Conservation (phyloP, 2,329 filamentous ascomycete species). For the Chaetothyriales sp. region DNA sequence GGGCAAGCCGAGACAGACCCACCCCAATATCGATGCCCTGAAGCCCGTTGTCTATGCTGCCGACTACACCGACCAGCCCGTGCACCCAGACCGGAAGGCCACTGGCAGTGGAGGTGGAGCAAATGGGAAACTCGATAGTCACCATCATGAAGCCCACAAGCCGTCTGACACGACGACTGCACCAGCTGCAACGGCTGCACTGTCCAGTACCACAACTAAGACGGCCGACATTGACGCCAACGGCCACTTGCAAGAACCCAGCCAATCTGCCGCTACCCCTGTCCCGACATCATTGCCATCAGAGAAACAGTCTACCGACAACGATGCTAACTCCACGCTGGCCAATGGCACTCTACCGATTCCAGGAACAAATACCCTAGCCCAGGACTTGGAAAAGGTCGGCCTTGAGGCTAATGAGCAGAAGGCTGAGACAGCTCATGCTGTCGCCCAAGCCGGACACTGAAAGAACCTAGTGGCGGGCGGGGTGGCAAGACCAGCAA, state of each 20-base stretch:
- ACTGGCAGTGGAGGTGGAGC: not conserved
- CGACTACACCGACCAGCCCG: conserved; percentile 14
- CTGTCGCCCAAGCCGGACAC: conserved; percentile 14
- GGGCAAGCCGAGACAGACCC: conserved; percentile 12
- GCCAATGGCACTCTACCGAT: conserved; percentile 7
- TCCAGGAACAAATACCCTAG: conserved; percentile 12
- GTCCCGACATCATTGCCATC: conserved; percentile 5
- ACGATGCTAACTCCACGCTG: conserved; percentile 5
- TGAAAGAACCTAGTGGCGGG: not conserved
- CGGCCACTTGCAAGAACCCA: conserved; percentile 1
- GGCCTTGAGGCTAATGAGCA: conserved; percentile 1
- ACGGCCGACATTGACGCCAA: not conserved
- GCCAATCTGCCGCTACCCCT: conserved; percentile 12
- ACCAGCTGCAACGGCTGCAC: conserved; percentile 1
- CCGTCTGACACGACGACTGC: not conserved
- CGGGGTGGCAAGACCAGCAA: not conserved
- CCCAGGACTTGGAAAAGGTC: conserved; percentile 14
- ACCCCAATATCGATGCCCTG: conserved; percentile 10
- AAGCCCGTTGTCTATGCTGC: conserved; percentile 15
- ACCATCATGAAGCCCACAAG: not conserved
- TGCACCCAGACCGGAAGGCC: conserved; percentile 10
- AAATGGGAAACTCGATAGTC: not conserved
- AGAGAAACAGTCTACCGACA: conserved; percentile 7
- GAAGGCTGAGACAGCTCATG: conserved; percentile 12
- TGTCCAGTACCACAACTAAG: conserved; percentile 6